These are phyloP conservation scores for Serendipita vermifera DNA, from an alignment of 768 basidiomycete species.

Conservation along the genomic window DNA sequence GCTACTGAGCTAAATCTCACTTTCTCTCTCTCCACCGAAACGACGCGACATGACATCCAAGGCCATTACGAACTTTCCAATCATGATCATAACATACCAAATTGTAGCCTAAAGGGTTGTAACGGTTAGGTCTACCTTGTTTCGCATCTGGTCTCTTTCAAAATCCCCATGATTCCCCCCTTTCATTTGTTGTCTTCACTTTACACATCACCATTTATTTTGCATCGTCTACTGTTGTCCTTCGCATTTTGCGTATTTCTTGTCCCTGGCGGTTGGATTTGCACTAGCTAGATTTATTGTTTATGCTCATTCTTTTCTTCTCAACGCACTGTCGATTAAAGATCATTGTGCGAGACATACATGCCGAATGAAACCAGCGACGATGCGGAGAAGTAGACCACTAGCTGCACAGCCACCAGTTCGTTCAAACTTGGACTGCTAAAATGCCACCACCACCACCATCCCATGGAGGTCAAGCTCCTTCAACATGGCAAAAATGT, in stretches of 20 bases:
- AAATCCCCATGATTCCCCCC: too few relatives aligned
- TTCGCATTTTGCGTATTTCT: not conserved
- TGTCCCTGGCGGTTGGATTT: not conserved
- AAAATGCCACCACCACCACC: slow-evolving; percentile 7
- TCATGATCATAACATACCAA: not conserved
- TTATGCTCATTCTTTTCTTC: too few relatives aligned
- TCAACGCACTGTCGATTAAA: too few relatives aligned
- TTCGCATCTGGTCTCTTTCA: too few relatives aligned
- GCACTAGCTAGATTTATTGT: too few relatives aligned
- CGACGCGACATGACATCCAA: not conserved
- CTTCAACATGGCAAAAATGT: slow-evolving; percentile 70
- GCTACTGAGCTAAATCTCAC: slow-evolving; percentile 34
- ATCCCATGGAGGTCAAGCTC: slow-evolving; percentile 30
- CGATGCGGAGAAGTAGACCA: too few relatives aligned
- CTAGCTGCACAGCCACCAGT: too few relatives aligned
- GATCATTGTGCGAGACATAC: too few relatives aligned
- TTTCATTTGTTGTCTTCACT: not conserved
- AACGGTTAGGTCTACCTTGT: too few relatives aligned
- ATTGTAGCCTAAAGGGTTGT: slow-evolving; percentile 8
- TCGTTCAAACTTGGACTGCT: too few relatives aligned
- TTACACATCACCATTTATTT: not conserved
- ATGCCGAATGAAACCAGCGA: too few relatives aligned
- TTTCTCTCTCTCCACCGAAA: too few relatives aligned
- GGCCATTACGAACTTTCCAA: not conserved
- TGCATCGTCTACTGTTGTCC: not conserved